Base-by-base conservation (phyloP, 2,329 filamentous ascomycete genomes). In the Rasamsonia emersonii region DNA sequence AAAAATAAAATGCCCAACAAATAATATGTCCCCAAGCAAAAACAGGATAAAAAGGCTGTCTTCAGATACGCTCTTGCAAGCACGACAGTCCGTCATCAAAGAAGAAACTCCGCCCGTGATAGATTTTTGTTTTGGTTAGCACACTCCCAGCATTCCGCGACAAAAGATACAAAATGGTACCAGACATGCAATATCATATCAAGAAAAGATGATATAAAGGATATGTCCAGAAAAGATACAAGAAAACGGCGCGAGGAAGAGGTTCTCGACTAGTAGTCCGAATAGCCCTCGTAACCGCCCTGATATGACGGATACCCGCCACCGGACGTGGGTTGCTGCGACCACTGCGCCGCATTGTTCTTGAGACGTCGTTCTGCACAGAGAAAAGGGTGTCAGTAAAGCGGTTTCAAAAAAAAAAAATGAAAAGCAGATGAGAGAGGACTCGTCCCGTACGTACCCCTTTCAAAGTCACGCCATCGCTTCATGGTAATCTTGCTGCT, bases 401-500 rank as follows among this genome's bases (percentile, higher is more conserved):
- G 17, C 9, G 15, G 3, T 9, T 10, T 29, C n/a, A 29, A 23
- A 8, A 23, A 23, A 23, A 23, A 8, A 23, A 23, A 23, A 23
- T 9, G 11, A 23, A 23, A 23, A 8, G 8, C 20, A 23, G 20
- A 9, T 23, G 20, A 9, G 9, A 11, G 20, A 23, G 11, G 8
- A 23, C 11, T 5, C 14, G 23, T 29, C 9, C 8, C 8, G 8
- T 18, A 32, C 58, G 57, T 65, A 71, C 75, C 79, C 59, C 73
- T 75, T 68, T 98, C 91, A 55, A 96, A 98, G 62, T 98, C 91
- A 42, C 80, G 82, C 91, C 91, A 98, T 48, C 91, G 70, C 71
- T 94, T 95, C 91, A 98, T 98, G 21, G 89, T 95, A 56, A 98
- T 98, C 75, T 95, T 93, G 61, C 82, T 93, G 59, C 83, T 93